These are phyloP conservation scores for Penicillium crustosum DNA, from an alignment of 2,329 filamentous ascomycete species.

Conservation along the genomic window DNA sequence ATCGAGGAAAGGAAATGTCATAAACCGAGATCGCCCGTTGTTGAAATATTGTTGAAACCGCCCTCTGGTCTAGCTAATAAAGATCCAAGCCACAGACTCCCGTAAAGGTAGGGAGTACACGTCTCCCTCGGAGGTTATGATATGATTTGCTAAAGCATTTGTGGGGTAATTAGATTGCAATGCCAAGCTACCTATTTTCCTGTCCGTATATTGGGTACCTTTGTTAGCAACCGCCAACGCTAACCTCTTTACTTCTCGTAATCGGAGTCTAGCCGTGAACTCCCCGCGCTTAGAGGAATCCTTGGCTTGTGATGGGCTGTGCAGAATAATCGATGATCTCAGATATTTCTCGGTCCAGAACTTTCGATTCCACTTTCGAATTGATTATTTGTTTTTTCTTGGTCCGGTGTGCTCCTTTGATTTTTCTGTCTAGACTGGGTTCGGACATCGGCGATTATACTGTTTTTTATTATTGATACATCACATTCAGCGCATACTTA, in stretches of 20 bases:
- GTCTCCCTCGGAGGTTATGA: not conserved
- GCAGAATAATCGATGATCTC: conserved; percentile 10
- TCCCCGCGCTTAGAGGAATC: conserved; percentile 16
- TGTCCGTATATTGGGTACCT: not conserved
- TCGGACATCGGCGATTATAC: conserved; percentile 1
- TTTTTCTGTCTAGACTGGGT: not conserved
- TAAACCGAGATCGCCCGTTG: not conserved
- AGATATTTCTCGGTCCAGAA: conserved; percentile 5
- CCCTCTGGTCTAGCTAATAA: not conserved
- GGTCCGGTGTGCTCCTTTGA: not conserved
- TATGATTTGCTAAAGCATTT: conserved; percentile 7
- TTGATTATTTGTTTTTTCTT: not conserved
- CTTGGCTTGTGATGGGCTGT: conserved; percentile 11
- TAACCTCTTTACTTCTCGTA: conserved; percentile 9
- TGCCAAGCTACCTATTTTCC: not conserved
- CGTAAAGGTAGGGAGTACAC: not conserved
- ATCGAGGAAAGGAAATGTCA: not conserved
- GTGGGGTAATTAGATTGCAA: conserved; percentile 11
- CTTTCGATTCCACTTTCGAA: too few species aligned
- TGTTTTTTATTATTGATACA: too few species aligned
- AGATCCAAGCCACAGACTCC: not conserved
- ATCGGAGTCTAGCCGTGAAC: conserved; percentile 13
- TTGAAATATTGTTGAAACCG: not conserved
- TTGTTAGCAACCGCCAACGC: not conserved
- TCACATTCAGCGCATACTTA: not conserved